Evolutionary conservation across 2,329 filamentous ascomycete genomes (phyloP).

Genomic region (Calonectria pseudoturangicola): DNA sequence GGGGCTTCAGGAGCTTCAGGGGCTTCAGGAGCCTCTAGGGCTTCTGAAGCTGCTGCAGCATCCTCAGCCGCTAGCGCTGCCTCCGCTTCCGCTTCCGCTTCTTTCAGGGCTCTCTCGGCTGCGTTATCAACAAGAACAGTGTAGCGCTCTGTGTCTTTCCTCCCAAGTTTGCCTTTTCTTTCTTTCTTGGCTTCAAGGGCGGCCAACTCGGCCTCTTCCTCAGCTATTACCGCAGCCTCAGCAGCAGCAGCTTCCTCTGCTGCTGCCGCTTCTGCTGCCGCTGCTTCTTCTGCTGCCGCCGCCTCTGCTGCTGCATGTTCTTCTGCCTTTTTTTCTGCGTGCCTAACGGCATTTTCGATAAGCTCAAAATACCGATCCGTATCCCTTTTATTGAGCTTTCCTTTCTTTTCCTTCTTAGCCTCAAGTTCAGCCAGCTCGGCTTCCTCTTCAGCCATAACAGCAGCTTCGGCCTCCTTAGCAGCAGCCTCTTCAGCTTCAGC

Average conservation of each 20-base stretch:
- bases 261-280: conserved; percentile 39
- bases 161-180: conserved; percentile 67
- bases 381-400: conserved; percentile 66
- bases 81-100: conserved; percentile 58
- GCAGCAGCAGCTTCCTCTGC: conserved; percentile 42
- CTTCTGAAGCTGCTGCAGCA: conserved; percentile 32
- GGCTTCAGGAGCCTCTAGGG: conserved; percentile 52
- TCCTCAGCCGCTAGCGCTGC: conserved; percentile 39
- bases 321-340: conserved; percentile 61
- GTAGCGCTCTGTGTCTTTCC: conserved; percentile 67
- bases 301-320: conserved; percentile 57
- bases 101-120: conserved; percentile 62
- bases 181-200: conserved; percentile 68
- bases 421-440: conserved; percentile 43
- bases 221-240: conserved; percentile 42
- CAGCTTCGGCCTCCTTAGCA: conserved; percentile 37
- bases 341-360: conserved; percentile 58
- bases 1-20: conserved; percentile 46
- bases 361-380: conserved; percentile 65
- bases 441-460: conserved; percentile 34
- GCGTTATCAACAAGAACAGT: conserved; percentile 60
- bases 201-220: conserved; percentile 63
- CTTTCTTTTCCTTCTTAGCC: conserved; percentile 69
- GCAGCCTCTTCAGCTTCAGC: conserved; percentile 32
- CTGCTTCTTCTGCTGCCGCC: conserved; percentile 40